Conservation (phyloP, 441 rosid species). For the Iberis amara region DNA sequence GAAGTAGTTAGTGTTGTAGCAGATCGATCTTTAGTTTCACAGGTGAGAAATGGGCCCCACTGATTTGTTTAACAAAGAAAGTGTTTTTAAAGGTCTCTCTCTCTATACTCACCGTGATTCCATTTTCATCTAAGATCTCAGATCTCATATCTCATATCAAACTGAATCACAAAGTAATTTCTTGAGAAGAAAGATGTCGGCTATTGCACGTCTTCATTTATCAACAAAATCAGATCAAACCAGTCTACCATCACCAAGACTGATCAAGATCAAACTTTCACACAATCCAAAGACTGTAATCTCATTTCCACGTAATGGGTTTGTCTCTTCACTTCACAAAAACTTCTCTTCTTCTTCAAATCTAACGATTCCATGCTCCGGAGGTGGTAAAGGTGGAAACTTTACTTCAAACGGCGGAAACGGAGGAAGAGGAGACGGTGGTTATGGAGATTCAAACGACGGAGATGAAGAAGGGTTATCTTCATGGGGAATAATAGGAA, state of each 20-base stretch:
- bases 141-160: conserved; percentile 1
- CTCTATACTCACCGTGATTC: too few species aligned
- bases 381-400: conserved; percentile 31
- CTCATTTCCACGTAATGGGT: conserved; percentile 36
- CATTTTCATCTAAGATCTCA: conserved; percentile 26
- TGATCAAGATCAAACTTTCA: conserved; percentile 25
- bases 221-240: conserved; percentile 34
- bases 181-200: too few species aligned
- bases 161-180: neutral
- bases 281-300: conserved; percentile 20
- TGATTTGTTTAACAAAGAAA: neutral
- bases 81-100: conserved; percentile 8
- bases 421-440: conserved; percentile 32
- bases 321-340: conserved; percentile 33
- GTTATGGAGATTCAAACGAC: conserved; percentile 25
- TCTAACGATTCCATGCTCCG: conserved; percentile 21
- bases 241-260: conserved; percentile 19
- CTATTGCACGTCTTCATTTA: conserved; percentile 33
- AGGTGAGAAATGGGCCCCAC: conserved; percentile 20
- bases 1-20: too few species aligned
- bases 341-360: conserved; percentile 27
- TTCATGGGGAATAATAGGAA: conserved; percentile 44
- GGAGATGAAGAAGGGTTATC: conserved; percentile 17
- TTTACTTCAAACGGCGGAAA: conserved; percentile 36
- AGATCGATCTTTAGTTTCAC: conserved; percentile 1